These are phyloP conservation scores for Diutina mesorugosa DNA, from an alignment of 1,139 yeast genomes.

Conservation along the genomic window DNA sequence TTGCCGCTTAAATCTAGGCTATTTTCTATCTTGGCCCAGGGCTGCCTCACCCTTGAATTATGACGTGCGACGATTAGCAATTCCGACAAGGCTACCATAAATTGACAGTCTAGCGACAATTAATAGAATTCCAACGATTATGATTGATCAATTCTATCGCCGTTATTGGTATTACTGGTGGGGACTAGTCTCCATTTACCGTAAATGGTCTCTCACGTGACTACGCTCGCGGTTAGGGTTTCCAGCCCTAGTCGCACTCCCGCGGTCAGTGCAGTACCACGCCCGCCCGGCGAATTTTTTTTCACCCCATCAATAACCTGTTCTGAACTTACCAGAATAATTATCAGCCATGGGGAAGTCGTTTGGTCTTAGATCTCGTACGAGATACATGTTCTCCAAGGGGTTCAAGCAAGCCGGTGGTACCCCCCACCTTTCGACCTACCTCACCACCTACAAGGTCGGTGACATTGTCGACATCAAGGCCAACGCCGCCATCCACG, in stretches of 20 bases:
- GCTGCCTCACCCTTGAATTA: too few species aligned
- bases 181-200: too few species aligned
- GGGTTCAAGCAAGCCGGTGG: constrained; percentile 98
- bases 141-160: too few species aligned
- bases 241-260: background rate
- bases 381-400: constrained; percentile 99
- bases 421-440: constrained; percentile 76
- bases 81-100: too few species aligned
- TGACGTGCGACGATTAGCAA: too few species aligned
- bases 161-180: too few species aligned
- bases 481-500: constrained; percentile 98
- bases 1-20: too few species aligned
- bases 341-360: constrained; percentile 2
- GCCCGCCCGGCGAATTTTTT: background rate
- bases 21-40: too few species aligned
- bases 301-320: background rate
- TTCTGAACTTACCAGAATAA: constrained; percentile 1
- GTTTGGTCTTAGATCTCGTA: constrained; percentile 66
- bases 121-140: too few species aligned
- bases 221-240: background rate
- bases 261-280: background rate
- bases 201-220: background rate
- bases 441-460: constrained; percentile 95
- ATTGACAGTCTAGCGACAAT: too few species aligned
- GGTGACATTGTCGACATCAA: constrained; percentile 99